Evolutionary conservation across 2,329 filamentous ascomycete genomes (phyloP), one percentile per base, ranked within the genome.

Genomic region (Hypoxylon sp.): DNA sequence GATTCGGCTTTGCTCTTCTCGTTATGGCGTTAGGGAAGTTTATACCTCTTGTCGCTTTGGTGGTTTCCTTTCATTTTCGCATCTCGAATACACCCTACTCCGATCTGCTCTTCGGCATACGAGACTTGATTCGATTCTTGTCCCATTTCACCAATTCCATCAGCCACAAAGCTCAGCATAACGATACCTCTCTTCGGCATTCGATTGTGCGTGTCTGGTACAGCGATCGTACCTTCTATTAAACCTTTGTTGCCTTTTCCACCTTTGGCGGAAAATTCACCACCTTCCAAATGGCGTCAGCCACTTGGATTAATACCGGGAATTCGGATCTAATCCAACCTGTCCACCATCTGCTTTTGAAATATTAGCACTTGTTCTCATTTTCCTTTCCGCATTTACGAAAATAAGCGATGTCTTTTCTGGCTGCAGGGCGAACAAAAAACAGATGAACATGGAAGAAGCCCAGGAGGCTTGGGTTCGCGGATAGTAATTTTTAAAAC

Each of bases 151-250:
- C 78, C 74, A 71, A 75, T 77, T 76, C 76, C 74, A 77, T 78
- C 79, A 77, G 77, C 73, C 77, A 80, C 78, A 82, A 83, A 83
- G 83, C 82, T 82, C 78, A 84, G 80, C 83, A 87, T 86, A 83
- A 86, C 83, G 82, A 86, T 82, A 80, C 76, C 77, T 80, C 77
- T 77, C 73, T 78, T 80, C 77, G 79, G 74, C 79, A 79, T 78
- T 82, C 81, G 82, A 82, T 85, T 82, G 82, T 86, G 82, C 82
- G 77, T 85, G 84, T 86, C 85, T 83, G 83, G 85, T 80, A 87
- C 85, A 86, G 82, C 83, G 83, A 84, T 85, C 80, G 78, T 82
- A 77, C 74, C 71, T 76, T 80, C 75, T 71, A 69, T 72, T 76
- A 67, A 73, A 65, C 70, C 71, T 74, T 72, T 70, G 72, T 30